These are phyloP conservation scores for Aspergillus wentii DNA, from an alignment of 495 filamentous ascomycete species.

Conservation along the genomic window DNA sequence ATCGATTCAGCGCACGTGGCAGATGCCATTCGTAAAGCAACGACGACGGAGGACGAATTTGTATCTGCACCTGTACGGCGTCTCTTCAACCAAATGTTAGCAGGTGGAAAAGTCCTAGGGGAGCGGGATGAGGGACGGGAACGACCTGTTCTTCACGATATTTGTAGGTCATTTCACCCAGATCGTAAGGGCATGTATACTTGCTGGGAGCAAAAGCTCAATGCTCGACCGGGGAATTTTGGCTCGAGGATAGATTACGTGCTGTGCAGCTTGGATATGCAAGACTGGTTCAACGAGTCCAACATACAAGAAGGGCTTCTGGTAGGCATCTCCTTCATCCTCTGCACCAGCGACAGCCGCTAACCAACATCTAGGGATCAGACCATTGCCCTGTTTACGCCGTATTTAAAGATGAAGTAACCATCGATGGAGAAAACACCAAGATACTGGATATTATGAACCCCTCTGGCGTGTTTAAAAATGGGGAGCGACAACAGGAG, in stretches of 20 bases:
- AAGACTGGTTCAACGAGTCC: conserved; percentile 76
- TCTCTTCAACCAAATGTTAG: conserved; percentile 79
- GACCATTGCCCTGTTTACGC: conserved; percentile 96
- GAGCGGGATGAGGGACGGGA: conserved; percentile 69
- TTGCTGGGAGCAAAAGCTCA: conserved; percentile 85
- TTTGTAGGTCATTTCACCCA: conserved; percentile 80
- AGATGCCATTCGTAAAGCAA: conserved; percentile 67
- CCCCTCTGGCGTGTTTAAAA: conserved; percentile 65
- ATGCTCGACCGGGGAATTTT: conserved; percentile 84
- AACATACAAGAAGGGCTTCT: conserved; percentile 94
- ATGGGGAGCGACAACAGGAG: conserved; percentile 63
- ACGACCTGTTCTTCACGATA: conserved; percentile 73
- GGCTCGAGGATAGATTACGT: conserved; percentile 93
- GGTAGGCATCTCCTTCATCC: conserved; percentile 39
- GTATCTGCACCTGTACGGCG: conserved; percentile 70
- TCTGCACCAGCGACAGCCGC: neutral
- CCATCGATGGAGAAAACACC: conserved; percentile 40
- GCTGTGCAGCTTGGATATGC: conserved; percentile 75
- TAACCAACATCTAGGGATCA: conserved; percentile 57
- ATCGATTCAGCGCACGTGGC: conserved; percentile 68
- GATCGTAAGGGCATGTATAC: conserved; percentile 87
- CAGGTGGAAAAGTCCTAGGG: conserved; percentile 64
- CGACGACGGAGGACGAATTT: conserved; percentile 61
- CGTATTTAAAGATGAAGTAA: conserved; percentile 60
- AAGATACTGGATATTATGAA: conserved; percentile 75